Percentiles rank a stretch among this genome's conserved stretches.
These are phyloP conservation scores for Amanita polypyramis DNA, from an alignment of 768 basidiomycete species.

Conservation along the genomic window DNA sequence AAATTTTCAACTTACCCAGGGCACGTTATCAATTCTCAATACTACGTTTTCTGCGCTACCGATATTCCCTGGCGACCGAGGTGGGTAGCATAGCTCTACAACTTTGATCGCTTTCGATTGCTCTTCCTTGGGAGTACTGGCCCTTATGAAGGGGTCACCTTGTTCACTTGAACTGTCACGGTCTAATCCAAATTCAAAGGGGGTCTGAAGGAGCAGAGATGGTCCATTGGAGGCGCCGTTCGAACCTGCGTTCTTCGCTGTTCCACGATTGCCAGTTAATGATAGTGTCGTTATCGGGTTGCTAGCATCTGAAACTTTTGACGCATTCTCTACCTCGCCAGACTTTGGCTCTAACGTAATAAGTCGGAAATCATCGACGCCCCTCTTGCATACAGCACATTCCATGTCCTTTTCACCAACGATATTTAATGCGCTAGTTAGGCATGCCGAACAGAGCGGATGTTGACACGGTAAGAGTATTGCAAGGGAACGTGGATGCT, in stretches of 20 bases:
- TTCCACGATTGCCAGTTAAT: not conserved
- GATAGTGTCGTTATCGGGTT: not conserved
- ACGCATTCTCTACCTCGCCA: not conserved
- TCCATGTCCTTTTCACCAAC: slow-evolving; percentile 86
- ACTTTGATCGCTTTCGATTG: slow-evolving; percentile 12
- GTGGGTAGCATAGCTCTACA: slow-evolving; percentile 7
- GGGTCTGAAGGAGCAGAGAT: slow-evolving; percentile 23
- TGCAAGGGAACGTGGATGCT: slow-evolving; percentile 36
- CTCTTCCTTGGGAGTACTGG: slow-evolving; percentile 33
- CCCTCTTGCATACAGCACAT: slow-evolving; percentile 67
- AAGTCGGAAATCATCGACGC: slow-evolving; percentile 62
- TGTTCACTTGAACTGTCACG: slow-evolving; percentile 2
- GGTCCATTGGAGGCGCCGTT: not conserved
- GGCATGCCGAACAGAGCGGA: slow-evolving; percentile 67
- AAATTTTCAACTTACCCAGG: slow-evolving; percentile 51
- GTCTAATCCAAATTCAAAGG: slow-evolving; percentile 32
- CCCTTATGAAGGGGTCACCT: slow-evolving; percentile 17
- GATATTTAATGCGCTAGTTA: slow-evolving; percentile 81
- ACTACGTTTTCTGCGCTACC: slow-evolving; percentile 39
- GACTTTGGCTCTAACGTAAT: slow-evolving; percentile 10
- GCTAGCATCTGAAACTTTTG: not conserved
- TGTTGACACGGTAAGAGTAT: slow-evolving; percentile 69
- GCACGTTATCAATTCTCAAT: slow-evolving; percentile 79
- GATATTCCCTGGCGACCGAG: not conserved
- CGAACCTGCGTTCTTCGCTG: not conserved